Percentiles rank a stretch among this genome's conserved stretches.
phyloP scores from a whole-genome alignment of 2,329 filamentous ascomycete species.

The Pleurostoma richardsiae region DNA sequence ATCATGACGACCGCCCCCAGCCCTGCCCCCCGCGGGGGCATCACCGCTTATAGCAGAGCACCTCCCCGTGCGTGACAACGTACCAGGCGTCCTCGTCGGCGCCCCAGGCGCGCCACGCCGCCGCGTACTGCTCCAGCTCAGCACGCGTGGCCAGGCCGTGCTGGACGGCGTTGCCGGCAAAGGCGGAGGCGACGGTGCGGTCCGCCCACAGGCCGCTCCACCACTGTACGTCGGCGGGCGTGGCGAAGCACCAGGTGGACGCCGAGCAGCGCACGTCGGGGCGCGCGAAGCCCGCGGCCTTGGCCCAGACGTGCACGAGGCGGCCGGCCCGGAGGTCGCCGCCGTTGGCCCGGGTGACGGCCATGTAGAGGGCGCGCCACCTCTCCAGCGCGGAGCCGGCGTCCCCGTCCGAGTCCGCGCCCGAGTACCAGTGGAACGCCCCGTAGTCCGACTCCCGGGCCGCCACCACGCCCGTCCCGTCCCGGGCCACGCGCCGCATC shows the following conservation, averaged over 20 bases:
- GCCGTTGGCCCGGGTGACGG: too few species aligned
- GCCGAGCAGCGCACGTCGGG: too few species aligned
- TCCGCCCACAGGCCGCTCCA: neutral
- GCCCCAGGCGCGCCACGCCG: conserved; percentile 3
- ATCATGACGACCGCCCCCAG: too few species aligned
- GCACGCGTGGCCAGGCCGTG: conserved; percentile 1
- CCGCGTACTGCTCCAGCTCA: conserved; percentile 3
- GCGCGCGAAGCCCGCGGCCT: neutral
- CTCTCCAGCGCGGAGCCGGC: too few species aligned
- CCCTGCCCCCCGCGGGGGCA: too few species aligned
- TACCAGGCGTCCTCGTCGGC: conserved; percentile 5
- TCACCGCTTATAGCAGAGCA: neutral
- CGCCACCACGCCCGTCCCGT: too few species aligned
- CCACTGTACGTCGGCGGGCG: too few species aligned
- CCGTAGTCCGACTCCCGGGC: conserved; percentile 1
- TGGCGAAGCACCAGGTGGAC: too few species aligned
- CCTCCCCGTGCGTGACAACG: conserved; percentile 6
- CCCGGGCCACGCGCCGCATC: conserved; percentile 42
- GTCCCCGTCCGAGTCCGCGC: neutral
- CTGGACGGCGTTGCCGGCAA: conserved; percentile 4
- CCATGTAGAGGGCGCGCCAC: too few species aligned
- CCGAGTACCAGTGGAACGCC: conserved; percentile 7
- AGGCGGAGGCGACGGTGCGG: conserved; percentile 5
- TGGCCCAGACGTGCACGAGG: conserved; percentile 1
- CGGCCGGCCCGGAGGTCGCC: too few species aligned